These are phyloP conservation scores for Sugiyamaella xylanicola DNA, from an alignment of 1,139 yeast genomes.

Conservation along the genomic window DNA sequence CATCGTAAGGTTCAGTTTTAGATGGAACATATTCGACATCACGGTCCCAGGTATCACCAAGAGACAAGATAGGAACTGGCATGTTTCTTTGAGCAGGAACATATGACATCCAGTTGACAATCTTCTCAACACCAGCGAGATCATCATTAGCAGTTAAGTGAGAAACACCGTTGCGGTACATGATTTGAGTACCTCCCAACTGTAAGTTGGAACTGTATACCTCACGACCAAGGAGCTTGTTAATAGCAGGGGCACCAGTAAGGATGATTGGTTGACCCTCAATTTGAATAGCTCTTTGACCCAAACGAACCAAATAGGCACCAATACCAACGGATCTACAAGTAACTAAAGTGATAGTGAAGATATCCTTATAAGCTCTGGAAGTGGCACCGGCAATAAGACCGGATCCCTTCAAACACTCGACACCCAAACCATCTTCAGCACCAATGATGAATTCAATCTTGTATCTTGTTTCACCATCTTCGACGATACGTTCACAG, in stretches of 20 bases:
- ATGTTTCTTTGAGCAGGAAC: slow-evolving; percentile 87
- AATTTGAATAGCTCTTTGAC: slow-evolving; percentile 97
- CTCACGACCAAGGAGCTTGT: slow-evolving; percentile 93
- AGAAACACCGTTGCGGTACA: slow-evolving; percentile 97
- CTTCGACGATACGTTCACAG: slow-evolving; percentile 79
- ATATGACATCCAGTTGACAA: slow-evolving; percentile 95
- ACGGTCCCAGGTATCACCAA: slow-evolving; percentile 88
- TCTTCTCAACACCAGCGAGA: slow-evolving; percentile 92
- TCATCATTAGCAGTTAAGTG: slow-evolving; percentile 95
- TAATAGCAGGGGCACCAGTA: slow-evolving; percentile 99
- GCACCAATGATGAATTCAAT: slow-evolving; percentile 88
- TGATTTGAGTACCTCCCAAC: slow-evolving; percentile 98
- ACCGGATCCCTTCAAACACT: slow-evolving; percentile 97
- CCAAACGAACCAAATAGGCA: slow-evolving; percentile 95
- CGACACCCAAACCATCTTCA: slow-evolving; percentile 97
- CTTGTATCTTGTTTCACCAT: slow-evolving; percentile 78
- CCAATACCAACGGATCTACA: slow-evolving; percentile 99
- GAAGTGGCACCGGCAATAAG: slow-evolving; percentile 98
- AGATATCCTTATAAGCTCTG: slow-evolving; percentile 94
- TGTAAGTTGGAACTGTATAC: slow-evolving; percentile 96
- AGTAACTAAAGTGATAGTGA: slow-evolving; percentile 93
- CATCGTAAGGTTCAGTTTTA: slow-evolving; percentile 77
- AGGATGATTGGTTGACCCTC: slow-evolving; percentile 98
- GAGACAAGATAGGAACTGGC: slow-evolving; percentile 89
- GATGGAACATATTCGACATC: slow-evolving; percentile 80